Evolutionary conservation across 768 basidiomycete genomes (phyloP).

Genomic region (Tylopilus sp.): DNA sequence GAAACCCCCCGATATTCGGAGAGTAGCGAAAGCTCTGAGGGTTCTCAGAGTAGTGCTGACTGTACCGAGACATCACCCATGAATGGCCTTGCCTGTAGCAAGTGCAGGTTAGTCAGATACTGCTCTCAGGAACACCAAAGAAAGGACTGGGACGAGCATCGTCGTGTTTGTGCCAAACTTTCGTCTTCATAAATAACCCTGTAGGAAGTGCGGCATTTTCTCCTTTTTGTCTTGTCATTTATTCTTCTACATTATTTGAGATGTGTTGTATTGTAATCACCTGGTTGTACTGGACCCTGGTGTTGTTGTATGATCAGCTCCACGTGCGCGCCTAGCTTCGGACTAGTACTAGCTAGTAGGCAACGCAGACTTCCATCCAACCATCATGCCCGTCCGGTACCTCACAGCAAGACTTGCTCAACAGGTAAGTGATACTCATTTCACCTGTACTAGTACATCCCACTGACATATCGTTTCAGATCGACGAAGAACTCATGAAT

Average conservation of each 20-base stretch:
- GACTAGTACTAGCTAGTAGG: neutral
- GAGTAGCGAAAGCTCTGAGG: conserved; percentile 45
- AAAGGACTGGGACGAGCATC: conserved; percentile 78
- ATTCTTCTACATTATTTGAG: neutral
- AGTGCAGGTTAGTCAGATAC: conserved; percentile 76
- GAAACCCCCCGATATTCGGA: conserved; percentile 32
- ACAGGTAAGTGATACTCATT: conserved; percentile 44
- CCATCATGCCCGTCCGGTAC: conserved; percentile 55
- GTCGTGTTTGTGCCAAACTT: conserved; percentile 57
- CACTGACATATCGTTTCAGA: conserved; percentile 43
- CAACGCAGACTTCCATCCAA: conserved; percentile 1
- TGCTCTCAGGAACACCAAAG: conserved; percentile 73
- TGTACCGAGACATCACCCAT: conserved; percentile 29
- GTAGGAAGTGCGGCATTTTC: neutral
- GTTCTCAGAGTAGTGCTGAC: conserved; percentile 42
- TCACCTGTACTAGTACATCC: neutral
- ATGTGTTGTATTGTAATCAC: conserved; percentile 1
- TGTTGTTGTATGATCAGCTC: neutral
- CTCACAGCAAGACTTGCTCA: conserved; percentile 72
- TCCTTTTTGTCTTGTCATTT: neutral
- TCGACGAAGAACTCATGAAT: conserved; percentile 94
- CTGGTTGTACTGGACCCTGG: conserved; percentile 9
- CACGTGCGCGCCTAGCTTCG: neutral
- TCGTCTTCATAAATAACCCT: conserved; percentile 11
- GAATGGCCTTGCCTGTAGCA: conserved; percentile 65